Conservation (phyloP, 139 green algal genomes). For the Chlorella sorokiniana region DNA sequence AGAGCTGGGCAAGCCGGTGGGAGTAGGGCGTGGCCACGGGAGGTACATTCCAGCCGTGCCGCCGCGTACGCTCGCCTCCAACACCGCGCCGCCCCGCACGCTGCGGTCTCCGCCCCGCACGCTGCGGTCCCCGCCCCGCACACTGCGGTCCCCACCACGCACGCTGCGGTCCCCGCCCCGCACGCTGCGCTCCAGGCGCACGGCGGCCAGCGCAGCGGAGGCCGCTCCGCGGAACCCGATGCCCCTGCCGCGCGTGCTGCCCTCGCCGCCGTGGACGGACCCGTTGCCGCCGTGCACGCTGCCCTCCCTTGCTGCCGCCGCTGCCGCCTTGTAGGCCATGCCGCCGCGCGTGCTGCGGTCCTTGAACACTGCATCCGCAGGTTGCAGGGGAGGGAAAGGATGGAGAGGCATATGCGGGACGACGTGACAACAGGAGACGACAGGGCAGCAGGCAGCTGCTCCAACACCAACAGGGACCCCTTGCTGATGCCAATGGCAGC, state of each 20-base stretch:
- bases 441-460: too few relatives aligned
- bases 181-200: slow-evolving; percentile 18
- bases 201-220: not conserved
- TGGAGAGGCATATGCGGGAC: too few relatives aligned
- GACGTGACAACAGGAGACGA: too few relatives aligned
- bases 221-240: not conserved
- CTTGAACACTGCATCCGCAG: slow-evolving; percentile 7
- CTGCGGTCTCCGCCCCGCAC: not conserved
- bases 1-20: slow-evolving; percentile 28
- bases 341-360: slow-evolving; percentile 19
- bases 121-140: slow-evolving; percentile 5
- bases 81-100: not conserved
- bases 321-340: not conserved
- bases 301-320: not conserved
- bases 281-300: not conserved
- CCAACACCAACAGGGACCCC: too few relatives aligned
- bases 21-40: slow-evolving; percentile 38
- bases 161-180: not conserved
- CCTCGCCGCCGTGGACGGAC: not conserved
- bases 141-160: not conserved
- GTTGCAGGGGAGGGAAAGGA: not conserved
- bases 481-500: too few relatives aligned
- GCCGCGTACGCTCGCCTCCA: not conserved
- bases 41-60: slow-evolving; percentile 6
- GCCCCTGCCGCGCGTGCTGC: not conserved